Conservation (phyloP, 2,329 filamentous ascomycete species). For the Ascochyta koolunga region DNA sequence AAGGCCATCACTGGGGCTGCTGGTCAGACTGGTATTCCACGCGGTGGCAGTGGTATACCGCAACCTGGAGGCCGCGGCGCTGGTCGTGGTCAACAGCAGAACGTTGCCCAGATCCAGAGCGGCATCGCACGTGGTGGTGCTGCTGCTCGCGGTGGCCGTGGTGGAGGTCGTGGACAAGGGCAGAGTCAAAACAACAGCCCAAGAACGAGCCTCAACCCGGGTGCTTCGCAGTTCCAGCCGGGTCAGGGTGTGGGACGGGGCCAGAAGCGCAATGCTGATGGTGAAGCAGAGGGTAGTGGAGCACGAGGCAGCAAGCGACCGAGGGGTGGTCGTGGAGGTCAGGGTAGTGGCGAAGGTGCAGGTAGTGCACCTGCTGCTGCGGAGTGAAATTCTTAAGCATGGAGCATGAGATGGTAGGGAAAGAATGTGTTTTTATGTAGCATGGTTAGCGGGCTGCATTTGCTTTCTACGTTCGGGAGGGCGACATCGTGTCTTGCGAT, state of each 20-base stretch:
- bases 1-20: constrained; percentile 32
- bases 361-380: constrained; percentile 14
- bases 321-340: constrained; percentile 37
- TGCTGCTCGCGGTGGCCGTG: constrained; percentile 33
- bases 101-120: constrained; percentile 16
- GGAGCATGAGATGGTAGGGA: neutral
- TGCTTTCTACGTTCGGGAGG: constrained; percentile 8
- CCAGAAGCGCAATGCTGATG: constrained; percentile 44
- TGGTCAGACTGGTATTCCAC: constrained; percentile 35
- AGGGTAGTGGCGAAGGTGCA: constrained; percentile 24
- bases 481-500: neutral
- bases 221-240: constrained; percentile 45
- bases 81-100: constrained; percentile 28
- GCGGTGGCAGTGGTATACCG: constrained; percentile 30
- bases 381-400: neutral
- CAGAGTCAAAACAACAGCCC: constrained; percentile 32
- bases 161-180: constrained; percentile 27
- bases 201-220: constrained; percentile 42
- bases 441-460: constrained; percentile 16
- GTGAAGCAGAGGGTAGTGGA: constrained; percentile 35
- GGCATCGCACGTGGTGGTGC: constrained; percentile 38
- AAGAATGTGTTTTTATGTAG: constrained; percentile 11
- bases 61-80: constrained; percentile 35
- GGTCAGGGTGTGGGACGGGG: constrained; percentile 34
- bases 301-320: constrained; percentile 40